Evolutionary conservation across 78 protist genomes (phyloP), one percentile per base, ranked within the genome.

Genomic region (Polysphondylium violaceum): DNA sequence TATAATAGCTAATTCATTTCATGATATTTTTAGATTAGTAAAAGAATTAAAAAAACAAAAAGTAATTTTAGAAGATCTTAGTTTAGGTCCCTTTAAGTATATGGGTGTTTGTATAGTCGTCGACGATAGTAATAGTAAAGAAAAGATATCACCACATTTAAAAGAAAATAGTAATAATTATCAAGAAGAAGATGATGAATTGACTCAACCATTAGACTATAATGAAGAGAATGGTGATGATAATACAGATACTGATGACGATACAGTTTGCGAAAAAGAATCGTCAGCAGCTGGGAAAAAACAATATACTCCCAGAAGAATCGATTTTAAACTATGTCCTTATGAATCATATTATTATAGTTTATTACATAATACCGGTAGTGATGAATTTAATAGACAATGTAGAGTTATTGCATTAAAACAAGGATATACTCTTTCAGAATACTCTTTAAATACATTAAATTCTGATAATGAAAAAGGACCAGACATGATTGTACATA

Each of bases 311-410:
- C 74, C 76, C 1, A 67, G 91, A 69, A 58, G 91, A 43, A 83
- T 69, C 6, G 79, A 67, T 83, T 69, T 83, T 59, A 69, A 69
- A 69, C 25, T 83, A n/a, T 55, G 67, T 27, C 91, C 91, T 35
- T 68, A 68, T n/a, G 89, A 81, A 68, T 69, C 79, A 9, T 69
- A 71, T 47, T 83, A 71, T 40, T 83, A 69, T 69, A 79, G 91
- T 29, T 25, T 83, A 38, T 56, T 83, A 5, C 91, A 83, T 7
- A 43, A 41, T 40, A 83, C 91, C 31, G 91, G 91, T 12, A 53
- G 71, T 12, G 91, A 72, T 72, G 63, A 72, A 43, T 72, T 72
- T n/a, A 33, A 59, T 56, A 53, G 40, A 21, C 50, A 65, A 43
- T 33, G 29, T n/a, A 64, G 89, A 53, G 89, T 21, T 6, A 25